Base-by-base conservation (phyloP, 306 rosid genomes). In the Spatholobus suberectus region DNA sequence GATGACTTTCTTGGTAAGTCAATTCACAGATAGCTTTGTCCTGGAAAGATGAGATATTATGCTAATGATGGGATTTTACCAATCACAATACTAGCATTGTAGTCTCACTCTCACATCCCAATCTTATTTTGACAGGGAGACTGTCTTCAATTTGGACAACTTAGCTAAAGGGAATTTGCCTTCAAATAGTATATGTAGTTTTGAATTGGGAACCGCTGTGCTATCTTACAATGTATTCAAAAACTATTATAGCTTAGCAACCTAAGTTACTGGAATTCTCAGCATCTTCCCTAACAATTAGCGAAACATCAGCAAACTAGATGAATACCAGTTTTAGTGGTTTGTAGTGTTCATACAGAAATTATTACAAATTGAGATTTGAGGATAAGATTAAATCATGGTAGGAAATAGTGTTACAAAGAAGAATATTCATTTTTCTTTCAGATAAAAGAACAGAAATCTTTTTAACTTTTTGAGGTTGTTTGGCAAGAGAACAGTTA, bases 381-480 rank as follows among this genome's bases (percentile, higher is more conserved):
- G n/a, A 58, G 41, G 1, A 38, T 9, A 44, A 27, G 21, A 59
- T 18, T 29, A 43, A 27, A 11, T 32, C 18, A 65, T 44, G 47
- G n/a, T 66, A 46, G 20, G 44, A 54, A 75, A 46, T 18, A 49
- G 35, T 11, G 3, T 77, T 18, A 7, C 58, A 18, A 35, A 49
- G 35, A 65, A 49, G 67, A 47, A 65, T 66, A 68, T n/a, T 62
- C 23, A 29, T 15, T 77, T 77, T 44, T 10, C 18, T 46, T 77
- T 77, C 9, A 43, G 5, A 27, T 29, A 46, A 29, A 62, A 63
- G 37, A 77, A 47, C 76, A 23, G 66, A 24, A 21, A 13, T 49
- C 37, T 21, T 46, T 29, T 18, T 27, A 27, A 20, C 34, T 44
- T 44, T 8, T 24, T 26, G 6, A 29, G 34, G 13, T 14, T 62